These are phyloP conservation scores for Apophysomyces variabilis DNA, from an alignment of 371 early-diverging fungal genomes.

Conservation along the genomic window DNA sequence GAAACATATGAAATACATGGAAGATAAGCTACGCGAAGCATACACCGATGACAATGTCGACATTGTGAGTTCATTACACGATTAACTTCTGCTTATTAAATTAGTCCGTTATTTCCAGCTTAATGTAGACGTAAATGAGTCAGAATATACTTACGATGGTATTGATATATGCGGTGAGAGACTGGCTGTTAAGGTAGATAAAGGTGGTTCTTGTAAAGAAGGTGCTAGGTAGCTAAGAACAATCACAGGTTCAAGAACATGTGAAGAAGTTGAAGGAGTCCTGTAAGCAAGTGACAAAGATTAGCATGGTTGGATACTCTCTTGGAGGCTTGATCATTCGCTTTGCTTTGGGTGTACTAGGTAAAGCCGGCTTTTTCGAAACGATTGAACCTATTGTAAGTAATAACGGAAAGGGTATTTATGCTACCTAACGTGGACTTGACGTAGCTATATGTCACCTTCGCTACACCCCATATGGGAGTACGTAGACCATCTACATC, in stretches of 20 bases:
- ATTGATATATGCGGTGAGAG: slow-evolving; percentile 70
- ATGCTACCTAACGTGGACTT: not conserved
- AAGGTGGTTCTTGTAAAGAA: not conserved
- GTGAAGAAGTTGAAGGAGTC: slow-evolving; percentile 19
- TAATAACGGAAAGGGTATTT: not conserved
- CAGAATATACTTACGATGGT: slow-evolving; percentile 70
- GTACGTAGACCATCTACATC: slow-evolving; percentile 42
- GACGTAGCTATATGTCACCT: slow-evolving; percentile 61
- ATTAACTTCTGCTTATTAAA: not conserved
- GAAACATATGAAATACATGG: slow-evolving; percentile 57
- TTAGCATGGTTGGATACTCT: slow-evolving; percentile 82
- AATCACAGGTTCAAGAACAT: slow-evolving; percentile 16
- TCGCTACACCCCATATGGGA: slow-evolving; percentile 86
- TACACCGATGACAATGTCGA: slow-evolving; percentile 29
- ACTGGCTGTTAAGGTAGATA: slow-evolving; percentile 45
- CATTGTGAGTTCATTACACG: slow-evolving; percentile 32
- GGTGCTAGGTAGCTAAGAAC: not conserved
- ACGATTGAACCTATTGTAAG: slow-evolving; percentile 57
- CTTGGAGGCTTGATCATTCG: slow-evolving; percentile 80
- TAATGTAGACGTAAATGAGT: slow-evolving; percentile 56
- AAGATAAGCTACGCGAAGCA: slow-evolving; percentile 35
- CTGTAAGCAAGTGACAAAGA: slow-evolving; percentile 45
- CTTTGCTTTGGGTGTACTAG: slow-evolving; percentile 72
- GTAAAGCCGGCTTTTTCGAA: slow-evolving; percentile 61
- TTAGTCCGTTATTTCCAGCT: slow-evolving; percentile 36